These are phyloP conservation scores for Tephrocybe sp. DNA, from an alignment of 768 basidiomycete species.

Conservation along the genomic window DNA sequence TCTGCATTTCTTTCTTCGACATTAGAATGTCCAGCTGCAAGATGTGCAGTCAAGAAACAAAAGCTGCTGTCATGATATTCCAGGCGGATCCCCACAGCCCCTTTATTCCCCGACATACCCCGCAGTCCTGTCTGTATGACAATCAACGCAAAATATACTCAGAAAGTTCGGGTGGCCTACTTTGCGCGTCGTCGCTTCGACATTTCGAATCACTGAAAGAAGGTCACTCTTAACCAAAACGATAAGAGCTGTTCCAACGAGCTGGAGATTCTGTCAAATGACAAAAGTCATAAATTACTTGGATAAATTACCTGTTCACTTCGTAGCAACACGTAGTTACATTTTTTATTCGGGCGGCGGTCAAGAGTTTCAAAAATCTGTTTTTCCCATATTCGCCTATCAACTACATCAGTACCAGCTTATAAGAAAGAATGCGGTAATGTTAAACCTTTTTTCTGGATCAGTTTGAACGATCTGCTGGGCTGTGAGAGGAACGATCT, in stretches of 20 bases:
- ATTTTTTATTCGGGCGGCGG: constrained; percentile 59
- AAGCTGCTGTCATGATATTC: constrained; percentile 90
- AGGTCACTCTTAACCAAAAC: constrained; percentile 79
- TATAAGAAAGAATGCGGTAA: background rate
- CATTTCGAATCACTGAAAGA: constrained; percentile 79
- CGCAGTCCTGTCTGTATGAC: constrained; percentile 69
- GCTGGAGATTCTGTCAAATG: constrained; percentile 39
- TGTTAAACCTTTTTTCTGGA: constrained; percentile 76
- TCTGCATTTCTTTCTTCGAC: constrained; percentile 90
- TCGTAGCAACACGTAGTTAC: constrained; percentile 80
- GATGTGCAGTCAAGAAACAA: constrained; percentile 94
- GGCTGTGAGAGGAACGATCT: constrained; percentile 96
- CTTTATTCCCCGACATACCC: constrained; percentile 97
- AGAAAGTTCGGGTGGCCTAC: constrained; percentile 32
- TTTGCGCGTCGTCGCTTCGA: constrained; percentile 91
- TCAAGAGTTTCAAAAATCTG: constrained; percentile 79
- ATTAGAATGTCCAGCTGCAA: constrained; percentile 94
- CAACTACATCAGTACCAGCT: background rate
- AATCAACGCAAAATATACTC: background rate
- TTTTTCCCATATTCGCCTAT: constrained; percentile 83
- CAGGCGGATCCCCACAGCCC: constrained; percentile 90
- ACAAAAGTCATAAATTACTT: background rate
- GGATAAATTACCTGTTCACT: constrained; percentile 78
- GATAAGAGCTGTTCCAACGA: constrained; percentile 93
- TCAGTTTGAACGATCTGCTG: constrained; percentile 96